phyloP scores from a whole-genome alignment of 1,139 yeast species.

The Barnettozyma hawaiiensis region DNA sequence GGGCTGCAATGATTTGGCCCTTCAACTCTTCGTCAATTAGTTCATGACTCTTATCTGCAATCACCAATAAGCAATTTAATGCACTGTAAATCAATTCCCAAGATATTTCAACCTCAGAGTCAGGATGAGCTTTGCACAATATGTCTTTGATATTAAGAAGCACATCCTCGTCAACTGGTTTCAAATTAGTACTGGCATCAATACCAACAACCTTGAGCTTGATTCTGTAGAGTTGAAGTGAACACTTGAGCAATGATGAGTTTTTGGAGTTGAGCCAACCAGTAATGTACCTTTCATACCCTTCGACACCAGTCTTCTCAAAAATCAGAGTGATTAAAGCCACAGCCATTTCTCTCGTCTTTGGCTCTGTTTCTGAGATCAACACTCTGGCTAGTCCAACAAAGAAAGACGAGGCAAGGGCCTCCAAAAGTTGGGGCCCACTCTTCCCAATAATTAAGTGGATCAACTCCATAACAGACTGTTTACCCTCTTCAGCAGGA shows the following conservation, averaged over 20 bases:
- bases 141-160: constrained; percentile 37
- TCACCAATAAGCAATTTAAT: constrained; percentile 45
- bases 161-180: constrained; percentile 35
- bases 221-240: constrained; percentile 66
- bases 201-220: constrained; percentile 49
- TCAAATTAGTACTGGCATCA: constrained; percentile 26
- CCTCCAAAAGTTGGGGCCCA: constrained; percentile 53
- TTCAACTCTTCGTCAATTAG: constrained; percentile 35
- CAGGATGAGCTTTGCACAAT: constrained; percentile 34
- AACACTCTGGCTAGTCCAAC: constrained; percentile 74
- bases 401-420: constrained; percentile 70
- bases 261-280: constrained; percentile 65
- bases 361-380: constrained; percentile 72
- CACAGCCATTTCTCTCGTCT: constrained; percentile 83
- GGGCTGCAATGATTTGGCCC: constrained; percentile 41
- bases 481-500: constrained; percentile 82
- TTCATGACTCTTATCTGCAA: constrained; percentile 21
- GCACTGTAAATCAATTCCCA: constrained; percentile 81
- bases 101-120: constrained; percentile 35
- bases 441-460: constrained; percentile 66
- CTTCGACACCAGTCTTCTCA: constrained; percentile 41
- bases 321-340: constrained; percentile 54
- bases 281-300: constrained; percentile 51
- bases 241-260: constrained; percentile 61
- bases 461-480: constrained; percentile 84